Base-by-base conservation (phyloP, 208 protist genomes). In the Herpetomonas tarakana region DNA sequence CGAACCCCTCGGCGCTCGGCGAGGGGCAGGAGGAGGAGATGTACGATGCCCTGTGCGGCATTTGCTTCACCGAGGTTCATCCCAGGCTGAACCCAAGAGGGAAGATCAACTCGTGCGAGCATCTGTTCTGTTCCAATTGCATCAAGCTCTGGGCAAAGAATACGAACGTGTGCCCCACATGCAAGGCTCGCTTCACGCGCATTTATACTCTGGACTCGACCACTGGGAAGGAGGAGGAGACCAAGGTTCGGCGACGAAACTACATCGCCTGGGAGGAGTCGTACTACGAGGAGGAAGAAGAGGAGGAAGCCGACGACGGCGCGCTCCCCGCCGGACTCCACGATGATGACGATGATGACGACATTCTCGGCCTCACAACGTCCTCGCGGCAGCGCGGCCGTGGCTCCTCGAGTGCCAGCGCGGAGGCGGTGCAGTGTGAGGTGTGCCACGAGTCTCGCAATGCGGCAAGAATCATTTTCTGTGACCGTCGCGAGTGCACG, bases 91-190 rank as follows among this genome's bases (percentile, higher is more conserved):
- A 95, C 57, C 89, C 89, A 31, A 77, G 82, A 0, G 89, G 86
- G n/a, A 56, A 66, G 19, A 61, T 95, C 18, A 95, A 95, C 68
- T 87, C 78, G 2, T 95, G 89, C 54, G 68, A 76, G n/a, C 89
- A 95, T 58, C 28, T 91, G 2, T 95, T 93, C 57, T 95, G 89
- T 67, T 71, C 71, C 2, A 83, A 81, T 52, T 95, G 89, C 68
- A 95, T 95, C 58, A 77, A 65, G 49, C 73, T 89, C 54, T 95
- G 89, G 86, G 74, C 86, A 0, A 75, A 82, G 53, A 81, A 76
- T 64, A 95, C 85, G 12, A 95, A 95, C 67, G 81, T 91, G 9
- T 95, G 89, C 57, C 89, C 89, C 0, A 62, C 62, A 22, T 95
- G 89, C 74, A 95, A 95, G 65, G 75, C 74, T 2, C 83, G 84